Evolutionary conservation across 2,329 filamentous ascomycete species (phyloP), one percentile per base, ranked within the genome.

Genomic region (Metarhizium sp.): DNA sequence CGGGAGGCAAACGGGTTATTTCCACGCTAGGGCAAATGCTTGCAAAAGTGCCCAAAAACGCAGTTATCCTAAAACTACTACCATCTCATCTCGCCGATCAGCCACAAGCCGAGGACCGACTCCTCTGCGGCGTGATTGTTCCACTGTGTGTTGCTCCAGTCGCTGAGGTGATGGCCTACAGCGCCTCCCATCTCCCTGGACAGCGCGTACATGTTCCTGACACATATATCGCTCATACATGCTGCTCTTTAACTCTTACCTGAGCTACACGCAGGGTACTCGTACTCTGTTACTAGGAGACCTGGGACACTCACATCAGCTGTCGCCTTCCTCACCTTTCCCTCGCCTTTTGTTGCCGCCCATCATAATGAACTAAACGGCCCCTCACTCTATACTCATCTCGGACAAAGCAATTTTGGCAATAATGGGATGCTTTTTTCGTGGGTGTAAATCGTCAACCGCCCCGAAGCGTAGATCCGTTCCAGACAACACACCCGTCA

Each of bases 151-250:
- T 30, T 14, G 45, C 45, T 14, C 25, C 25, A 48, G 45, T 48
- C 10, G 25, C 25, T 10, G 4, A 48, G 20, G 11, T 30, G 25
- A 4, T 29, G 18, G 45, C 45, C 13, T 11, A 30, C 8, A 30
- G 10, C n/a, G 42, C 42, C 18, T n/a, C 50, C 10, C 50, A 52
- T 52, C 18, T 29, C 38, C 18, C 50, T 30, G 4, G n/a, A 13
- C 40, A 47, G 7, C 32, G 32, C 10, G 10, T 11, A 34, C 20
- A 48, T 29, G 51, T 52, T 32, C 25, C 51, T 29, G 16, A 10
- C 42, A 52, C 40, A 52, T 53, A 53, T 53, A 53, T 53, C 52
- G 52, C 58, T 58, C 58, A 59, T 59, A 58, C 45, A 48, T 20
- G 43, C 20, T 20, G 40, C 51, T 54, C 48, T 50, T 29, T 45